Base-by-base conservation (phyloP, 164 flowering plant genomes). In the Nymphaea thermarum region DNA sequence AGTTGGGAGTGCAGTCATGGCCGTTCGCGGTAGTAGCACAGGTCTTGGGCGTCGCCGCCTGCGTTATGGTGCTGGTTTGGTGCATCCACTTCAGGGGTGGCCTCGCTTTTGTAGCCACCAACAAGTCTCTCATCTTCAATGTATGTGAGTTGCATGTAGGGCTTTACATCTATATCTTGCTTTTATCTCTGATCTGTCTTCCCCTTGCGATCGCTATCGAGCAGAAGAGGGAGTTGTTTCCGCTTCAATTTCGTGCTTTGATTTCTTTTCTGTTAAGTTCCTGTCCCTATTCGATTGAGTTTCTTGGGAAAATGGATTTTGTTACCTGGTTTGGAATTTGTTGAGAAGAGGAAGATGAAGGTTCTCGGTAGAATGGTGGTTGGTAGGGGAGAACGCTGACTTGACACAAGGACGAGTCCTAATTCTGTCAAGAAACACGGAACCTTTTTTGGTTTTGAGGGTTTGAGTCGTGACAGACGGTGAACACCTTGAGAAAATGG, bases 111-210 rank as follows among this genome's bases (percentile, higher is more conserved):
- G 80, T 75, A 69, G 44, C 87, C 55, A 47, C 89, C 65, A 81
- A 90, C 77, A 93, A 93, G 66, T 60, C 17, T 59, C 98, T 86
- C 78, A 90, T 90, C 82, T 93, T 93, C 77, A 90, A 90, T 65
- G 98, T 89, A 79, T 62, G 80, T 15, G 17, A 11, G 43, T 3
- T 25, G 15, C 42, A 44, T n/a, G 43, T 53, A 63, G n/a, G 42
- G 3, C 64, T 42, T 17, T 14, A n/a, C n/a, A n/a, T n/a, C n/a
- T n/a, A n/a, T n/a, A n/a, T 43, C 43, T 42, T 25, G 3, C 2
- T 16, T 60, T n/a, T n/a, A n/a, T n/a, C n/a, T 60, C 17, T 25
- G 36, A 25, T 25, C 1, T 25, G 1, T 25, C 36, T 25, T 25
- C 36, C 36, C 36, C 36, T 43, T 55, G 45, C 41, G 36, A 8